Evolutionary conservation across 495 filamentous ascomycete genomes (phyloP), one percentile per base, ranked within the genome.

Genomic region (Acidiella bohemica): DNA sequence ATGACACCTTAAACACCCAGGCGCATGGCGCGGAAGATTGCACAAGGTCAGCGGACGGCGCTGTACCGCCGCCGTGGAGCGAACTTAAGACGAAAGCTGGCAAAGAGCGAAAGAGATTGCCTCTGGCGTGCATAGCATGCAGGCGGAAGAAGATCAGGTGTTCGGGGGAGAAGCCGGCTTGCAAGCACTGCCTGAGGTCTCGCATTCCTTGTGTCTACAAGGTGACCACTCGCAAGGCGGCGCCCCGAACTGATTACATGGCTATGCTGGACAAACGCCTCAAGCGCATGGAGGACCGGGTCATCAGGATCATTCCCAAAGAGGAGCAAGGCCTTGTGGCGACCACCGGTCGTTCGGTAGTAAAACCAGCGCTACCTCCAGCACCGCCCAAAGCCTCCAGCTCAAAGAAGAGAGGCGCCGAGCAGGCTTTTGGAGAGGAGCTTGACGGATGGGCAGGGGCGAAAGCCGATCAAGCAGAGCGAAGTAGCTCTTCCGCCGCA

Each of bases 161-260:
- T 57, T 95, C 88, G 16, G 90, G 90, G 36, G 90, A 96, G 64
- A 95, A 93, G 60, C 90, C 90, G 10, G 83, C 87, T 1, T 97
- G 90, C 65, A 93, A 92, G 56, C 90, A 97, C 65, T 97, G 90
- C 59, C 72, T 92, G 42, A 72, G 86, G 36, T 93, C 85, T 39
- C 74, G 90, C 28, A 93, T 93, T 51, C 88, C 90, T 4, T 97
- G 90, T 57, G 85, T 96, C n/a, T 97, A 97, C 69, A 96, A 96
- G 54, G 83, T 93, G 32, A 94, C 88, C 0, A 85, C 86, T 8
- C 68, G 90, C 46, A 96, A 95, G 58, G 87, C 86, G 2, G 85
- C 87, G n/a, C 88, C 90, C 26, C 71, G 90, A 41, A 94, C 88
- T 12, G 90, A 96, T 59, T 97, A 96, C 59, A 97, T 96, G 90